These are phyloP conservation scores for Acacia pycnantha DNA, from an alignment of 331 rosid genomes.

Conservation along the genomic window DNA sequence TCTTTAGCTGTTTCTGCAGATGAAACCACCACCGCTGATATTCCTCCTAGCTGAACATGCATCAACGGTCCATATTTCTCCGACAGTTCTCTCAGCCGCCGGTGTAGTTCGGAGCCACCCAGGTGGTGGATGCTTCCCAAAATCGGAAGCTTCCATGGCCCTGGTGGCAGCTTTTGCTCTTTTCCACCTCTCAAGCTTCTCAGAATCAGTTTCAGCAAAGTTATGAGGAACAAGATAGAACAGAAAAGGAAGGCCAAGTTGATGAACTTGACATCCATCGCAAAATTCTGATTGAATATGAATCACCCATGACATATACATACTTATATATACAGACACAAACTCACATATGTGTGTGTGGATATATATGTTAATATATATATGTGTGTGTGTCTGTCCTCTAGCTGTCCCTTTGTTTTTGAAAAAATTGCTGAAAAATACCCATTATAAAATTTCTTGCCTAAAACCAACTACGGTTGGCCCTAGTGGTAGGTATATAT, in stretches of 20 bases:
- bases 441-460: background rate
- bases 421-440: background rate
- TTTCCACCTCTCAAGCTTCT: background rate
- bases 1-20: conserved; percentile 34
- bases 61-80: conserved; percentile 38
- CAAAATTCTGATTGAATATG: background rate
- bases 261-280: conserved; percentile 23
- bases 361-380: background rate
- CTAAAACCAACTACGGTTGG: no score
- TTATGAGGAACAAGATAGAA: conserved; percentile 13
- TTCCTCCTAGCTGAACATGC: conserved; percentile 44
- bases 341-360: background rate
- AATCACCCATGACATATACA: background rate
- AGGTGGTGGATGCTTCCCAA: conserved; percentile 38
- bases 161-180: conserved; percentile 21
- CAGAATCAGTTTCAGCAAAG: background rate
- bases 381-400: background rate
- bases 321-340: background rate
- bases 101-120: conserved; percentile 27
- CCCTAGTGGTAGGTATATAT: no score
- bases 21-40: conserved; percentile 31
- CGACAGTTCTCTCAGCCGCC: conserved; percentile 17
- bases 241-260: conserved; percentile 9
- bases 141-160: conserved; percentile 37
- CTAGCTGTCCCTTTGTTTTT: background rate